Percentiles rank a stretch among this genome's conserved stretches.
phyloP scores from a whole-genome alignment of 1,139 yeast species.

The Wickerhamomyces sp. region DNA sequence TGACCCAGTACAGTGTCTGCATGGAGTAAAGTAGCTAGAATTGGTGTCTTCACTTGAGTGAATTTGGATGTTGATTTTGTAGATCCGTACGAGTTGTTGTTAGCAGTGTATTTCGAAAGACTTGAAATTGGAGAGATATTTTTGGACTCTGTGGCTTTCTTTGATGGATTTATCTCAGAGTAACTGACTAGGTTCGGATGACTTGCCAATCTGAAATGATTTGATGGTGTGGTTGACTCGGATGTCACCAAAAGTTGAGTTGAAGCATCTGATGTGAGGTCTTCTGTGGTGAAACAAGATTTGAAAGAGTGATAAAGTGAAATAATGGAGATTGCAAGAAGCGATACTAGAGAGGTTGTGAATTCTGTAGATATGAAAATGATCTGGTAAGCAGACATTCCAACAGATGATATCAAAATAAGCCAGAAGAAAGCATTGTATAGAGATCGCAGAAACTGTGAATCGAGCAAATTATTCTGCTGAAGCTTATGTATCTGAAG shows the following conservation, averaged over 20 bases:
- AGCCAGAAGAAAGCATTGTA: background rate
- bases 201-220: background rate
- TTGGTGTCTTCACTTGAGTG: constrained; percentile 3
- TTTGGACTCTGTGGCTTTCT: constrained; percentile 4
- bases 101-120: background rate
- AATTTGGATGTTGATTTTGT: background rate
- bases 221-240: background rate
- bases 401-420: background rate
- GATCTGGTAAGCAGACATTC: too few species aligned
- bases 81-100: background rate
- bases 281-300: constrained; percentile 1
- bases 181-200: background rate
- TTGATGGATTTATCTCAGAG: background rate
- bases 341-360: too few species aligned
- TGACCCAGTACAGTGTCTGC: constrained; percentile 4
- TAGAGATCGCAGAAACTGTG: background rate
- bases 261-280: background rate
- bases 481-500: constrained; percentile 1
- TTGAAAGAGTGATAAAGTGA: background rate
- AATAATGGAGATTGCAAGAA: background rate
- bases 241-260: background rate
- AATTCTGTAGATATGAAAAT: too few species aligned
- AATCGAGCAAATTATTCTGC: background rate
- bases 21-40: constrained; percentile 4
- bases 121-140: constrained; percentile 13